Evolutionary conservation across 139 green algal species (phyloP), one percentile per base, ranked within the genome.

Genomic region (Chlamydomonas sp.): DNA sequence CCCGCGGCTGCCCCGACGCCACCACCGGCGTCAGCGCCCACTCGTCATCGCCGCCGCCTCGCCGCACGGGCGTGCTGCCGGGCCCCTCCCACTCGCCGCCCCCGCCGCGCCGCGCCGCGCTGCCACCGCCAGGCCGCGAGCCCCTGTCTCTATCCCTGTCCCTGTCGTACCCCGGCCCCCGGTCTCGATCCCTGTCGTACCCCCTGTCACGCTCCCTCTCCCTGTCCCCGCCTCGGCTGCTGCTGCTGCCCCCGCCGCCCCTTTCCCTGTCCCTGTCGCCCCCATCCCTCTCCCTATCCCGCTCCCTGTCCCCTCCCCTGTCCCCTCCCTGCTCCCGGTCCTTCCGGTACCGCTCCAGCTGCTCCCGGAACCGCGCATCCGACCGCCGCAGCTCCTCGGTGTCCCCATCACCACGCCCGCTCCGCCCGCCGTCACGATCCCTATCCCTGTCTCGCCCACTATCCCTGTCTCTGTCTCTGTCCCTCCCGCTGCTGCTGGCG

Each of bases 11-110:
- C 57, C 85, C 77, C 18, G 89, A 90, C 5, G 85, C 60, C 17
- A 78, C 75, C 59, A 83, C 72, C 18, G 89, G 89, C 12, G 89
- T 92, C 77, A 88, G 68, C 60, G 89, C 89, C 89, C 89, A 85
- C 85, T 89, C 85, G 67, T 89, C 85, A 4, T 86, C 82, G 18
- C 82, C 82, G 59, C 82, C 82, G 57, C 59, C 20, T 10, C 82
- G 82, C 61, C 82, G 71, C 20, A 86, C 20, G 0, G 82, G 82
- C n/a, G 82, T 86, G 5, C 59, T 63, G 61, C 67, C 61, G 14
- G 58, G 20, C 58, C 10, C n/a, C 12, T 80, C 71, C 82, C 71
- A 79, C 60, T 80, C 82, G 71, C 82, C 20, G 61, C 71, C 67
- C 10, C 76, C 82, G 71, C 82, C 20, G 61, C 71, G 75, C 10